Conservation (phyloP, 495 filamentous ascomycete genomes). For the Podospora australis region DNA sequence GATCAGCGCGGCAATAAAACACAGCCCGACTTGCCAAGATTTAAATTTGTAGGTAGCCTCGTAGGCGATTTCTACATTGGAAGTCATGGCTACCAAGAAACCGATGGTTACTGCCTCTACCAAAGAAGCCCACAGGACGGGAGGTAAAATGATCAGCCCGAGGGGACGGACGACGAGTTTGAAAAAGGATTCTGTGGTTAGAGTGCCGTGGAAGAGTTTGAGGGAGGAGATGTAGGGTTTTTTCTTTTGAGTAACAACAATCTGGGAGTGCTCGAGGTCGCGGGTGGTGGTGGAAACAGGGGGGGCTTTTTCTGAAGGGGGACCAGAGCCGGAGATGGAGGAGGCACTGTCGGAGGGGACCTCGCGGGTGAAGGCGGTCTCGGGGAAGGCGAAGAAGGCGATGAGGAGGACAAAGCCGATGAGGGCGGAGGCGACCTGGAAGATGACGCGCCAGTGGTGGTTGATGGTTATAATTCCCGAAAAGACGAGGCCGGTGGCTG, state of each 20-base stretch:
- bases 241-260: no score
- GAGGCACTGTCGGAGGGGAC: not conserved
- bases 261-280: not conserved
- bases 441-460: conserved; percentile 45
- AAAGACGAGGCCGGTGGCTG: conserved; percentile 42
- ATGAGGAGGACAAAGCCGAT: conserved; percentile 39
- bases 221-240: conserved; percentile 29
- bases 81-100: conserved; percentile 47
- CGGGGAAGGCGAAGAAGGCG: conserved; percentile 47
- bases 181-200: conserved; percentile 40
- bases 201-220: conserved; percentile 28
- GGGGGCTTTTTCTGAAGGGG: conserved; percentile 1
- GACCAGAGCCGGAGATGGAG: not conserved
- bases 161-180: conserved; percentile 44
- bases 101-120: conserved; percentile 47
- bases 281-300: not conserved
- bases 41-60: conserved; percentile 36
- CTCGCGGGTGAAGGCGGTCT: conserved; percentile 39
- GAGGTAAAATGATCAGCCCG: conserved; percentile 40
- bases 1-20: conserved; percentile 43
- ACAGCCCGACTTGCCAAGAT: conserved; percentile 45
- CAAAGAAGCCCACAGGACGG: conserved; percentile 45
- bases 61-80: conserved; percentile 46
- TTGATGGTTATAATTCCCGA: conserved; percentile 45
- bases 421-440: conserved; percentile 41